Evolutionary conservation across 768 basidiomycete genomes (phyloP), one percentile per base, ranked within the genome.

Genomic region (Collybiopsis confluens): DNA sequence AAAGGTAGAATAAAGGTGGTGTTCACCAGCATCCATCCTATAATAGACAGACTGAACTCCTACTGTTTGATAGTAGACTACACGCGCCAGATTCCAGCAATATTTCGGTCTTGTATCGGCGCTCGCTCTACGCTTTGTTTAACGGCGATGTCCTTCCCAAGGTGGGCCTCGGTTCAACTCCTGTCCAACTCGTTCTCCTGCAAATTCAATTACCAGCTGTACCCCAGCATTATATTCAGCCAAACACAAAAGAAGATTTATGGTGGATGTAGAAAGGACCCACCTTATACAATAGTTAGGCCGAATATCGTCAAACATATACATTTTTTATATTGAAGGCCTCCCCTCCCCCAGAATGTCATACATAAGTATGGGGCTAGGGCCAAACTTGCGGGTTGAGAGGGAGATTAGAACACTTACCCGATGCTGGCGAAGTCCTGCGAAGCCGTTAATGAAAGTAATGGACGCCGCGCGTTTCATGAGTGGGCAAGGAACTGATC

Each of bases 401-500:
- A 40, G 26, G 33, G 21, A 15, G 18, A 40, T 3, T n/a, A n/a
- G n/a, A 21, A 21, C 40, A 45, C 55, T 36, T 56, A 49, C 18
- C 56, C 56, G 40, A 56, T 56, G 27, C 53, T 56, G 23, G 82
- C 79, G 65, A 84, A 83, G 20, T 81, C 79, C 63, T 85, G 82
- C 79, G 65, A 84, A 83, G 20, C 81, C 79, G 63, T 85, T 83
- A 62, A 85, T 73, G 56, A 82, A 70, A 15, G 82, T 86, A 54
- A 89, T 72, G 15, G 84, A 80, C 24, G 86, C 81, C 7, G 85
- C 81, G 10, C 86, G 79, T 65, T 88, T 88, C 21, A 83, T 77
- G 10, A 85, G 73, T 16, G 88, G 81, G 13, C 77, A 75, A 11
- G 83, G 77, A 69, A 90, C 61, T 11, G 33, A 61, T 59, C 66